These are phyloP conservation scores for Aureobasidium vineae DNA, from an alignment of 2,329 filamentous ascomycete species.

Conservation along the genomic window DNA sequence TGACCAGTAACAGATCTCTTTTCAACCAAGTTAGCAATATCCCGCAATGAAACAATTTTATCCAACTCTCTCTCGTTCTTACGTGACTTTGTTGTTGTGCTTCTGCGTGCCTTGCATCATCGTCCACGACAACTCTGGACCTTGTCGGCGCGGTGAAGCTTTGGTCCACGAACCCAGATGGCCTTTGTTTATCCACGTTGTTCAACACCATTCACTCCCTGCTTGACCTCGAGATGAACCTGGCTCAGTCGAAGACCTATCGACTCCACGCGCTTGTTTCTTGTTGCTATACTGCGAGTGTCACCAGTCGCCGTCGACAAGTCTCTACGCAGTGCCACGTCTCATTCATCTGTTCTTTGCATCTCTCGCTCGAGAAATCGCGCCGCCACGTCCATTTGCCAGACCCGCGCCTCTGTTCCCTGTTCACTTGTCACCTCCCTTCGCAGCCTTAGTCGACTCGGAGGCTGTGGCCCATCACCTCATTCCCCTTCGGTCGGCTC, in stretches of 20 bases:
- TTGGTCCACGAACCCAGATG: background rate
- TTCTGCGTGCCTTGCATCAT: background rate
- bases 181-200: background rate
- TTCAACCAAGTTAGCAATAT: constrained; percentile 22
- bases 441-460: background rate
- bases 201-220: background rate
- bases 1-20: constrained; percentile 23
- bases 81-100: background rate
- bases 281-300: background rate
- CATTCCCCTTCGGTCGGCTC: background rate
- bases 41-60: background rate
- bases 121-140: no score
- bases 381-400: background rate
- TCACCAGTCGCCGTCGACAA: background rate
- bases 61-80: background rate
- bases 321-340: background rate
- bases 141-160: background rate
- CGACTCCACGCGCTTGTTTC: no score
- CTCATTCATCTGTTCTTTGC: background rate
- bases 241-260: background rate
- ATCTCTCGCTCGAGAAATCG: background rate
- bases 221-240: background rate
- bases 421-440: no score
- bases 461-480: background rate
- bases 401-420: background rate